These are phyloP conservation scores for Pichia thaimueangensis DNA, from an alignment of 805 yeast species.

Conservation along the genomic window DNA sequence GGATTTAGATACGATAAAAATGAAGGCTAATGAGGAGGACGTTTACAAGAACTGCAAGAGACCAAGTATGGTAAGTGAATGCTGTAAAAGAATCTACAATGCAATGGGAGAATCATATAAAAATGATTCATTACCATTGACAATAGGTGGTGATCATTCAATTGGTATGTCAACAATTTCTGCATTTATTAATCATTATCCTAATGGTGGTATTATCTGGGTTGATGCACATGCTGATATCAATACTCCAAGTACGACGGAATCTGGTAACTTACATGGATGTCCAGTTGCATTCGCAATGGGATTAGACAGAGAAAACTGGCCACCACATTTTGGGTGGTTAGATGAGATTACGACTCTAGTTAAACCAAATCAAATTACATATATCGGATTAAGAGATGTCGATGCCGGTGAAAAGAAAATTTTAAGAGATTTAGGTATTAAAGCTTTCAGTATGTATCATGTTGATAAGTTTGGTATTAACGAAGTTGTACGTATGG, in stretches of 20 bases:
- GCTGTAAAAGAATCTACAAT: slow-evolving; percentile 57
- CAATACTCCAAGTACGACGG: slow-evolving; percentile 79
- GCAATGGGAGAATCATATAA: slow-evolving; percentile 48
- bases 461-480: slow-evolving; percentile 94
- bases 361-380: slow-evolving; percentile 64
- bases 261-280: slow-evolving; percentile 90
- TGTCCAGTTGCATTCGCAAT: slow-evolving; percentile 90
- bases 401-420: slow-evolving; percentile 82
- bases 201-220: slow-evolving; percentile 90
- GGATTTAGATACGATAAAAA: slow-evolving; percentile 37
- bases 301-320: slow-evolving; percentile 64
- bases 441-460: slow-evolving; percentile 89
- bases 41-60: slow-evolving; percentile 56
- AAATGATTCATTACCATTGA: slow-evolving; percentile 57
- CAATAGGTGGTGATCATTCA: slow-evolving; percentile 96
- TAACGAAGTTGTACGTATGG: slow-evolving; percentile 87
- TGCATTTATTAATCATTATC: slow-evolving; percentile 71
- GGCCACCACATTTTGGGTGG: slow-evolving; percentile 79
- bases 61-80: slow-evolving; percentile 69
- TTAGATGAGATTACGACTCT: slow-evolving; percentile 43
- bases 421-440: slow-evolving; percentile 61
- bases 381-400: slow-evolving; percentile 92
- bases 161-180: slow-evolving; percentile 90
- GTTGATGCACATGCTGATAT: slow-evolving; percentile 98
- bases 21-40: slow-evolving; percentile 41